Evolutionary conservation across 1,284 basidiomycete species (phyloP).

Genomic region (Leccinum angustisporum): DNA sequence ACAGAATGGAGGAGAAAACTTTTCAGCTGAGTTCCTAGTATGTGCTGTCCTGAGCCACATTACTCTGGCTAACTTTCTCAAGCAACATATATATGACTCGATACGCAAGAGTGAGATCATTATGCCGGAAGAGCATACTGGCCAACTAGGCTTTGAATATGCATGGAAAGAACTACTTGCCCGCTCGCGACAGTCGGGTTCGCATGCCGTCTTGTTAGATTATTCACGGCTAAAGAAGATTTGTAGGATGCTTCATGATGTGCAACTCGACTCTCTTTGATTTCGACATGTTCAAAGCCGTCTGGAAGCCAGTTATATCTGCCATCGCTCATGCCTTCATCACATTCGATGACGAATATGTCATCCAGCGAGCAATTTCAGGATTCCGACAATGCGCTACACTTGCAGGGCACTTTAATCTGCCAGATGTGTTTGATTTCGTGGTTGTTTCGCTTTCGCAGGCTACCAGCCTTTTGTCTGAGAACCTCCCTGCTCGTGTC

Average conservation of each 20-base stretch:
- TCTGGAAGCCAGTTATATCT: slow-evolving; percentile 92
- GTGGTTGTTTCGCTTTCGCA: slow-evolving; percentile 91
- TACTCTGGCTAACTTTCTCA: slow-evolving; percentile 8
- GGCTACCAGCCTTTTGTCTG: slow-evolving; percentile 81
- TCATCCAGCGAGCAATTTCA: slow-evolving; percentile 91
- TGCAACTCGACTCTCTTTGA: slow-evolving; percentile 85
- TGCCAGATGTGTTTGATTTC: slow-evolving; percentile 96
- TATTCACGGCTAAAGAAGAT: slow-evolving; percentile 8
- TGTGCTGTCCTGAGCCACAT: slow-evolving; percentile 25
- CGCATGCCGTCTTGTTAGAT: slow-evolving; percentile 20
- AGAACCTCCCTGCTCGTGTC: slow-evolving; percentile 68
- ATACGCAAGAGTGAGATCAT: slow-evolving; percentile 95
- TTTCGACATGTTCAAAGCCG: slow-evolving; percentile 86
- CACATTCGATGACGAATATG: slow-evolving; percentile 94
- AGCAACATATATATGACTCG: slow-evolving; percentile 91
- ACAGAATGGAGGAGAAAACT: slow-evolving; percentile 87
- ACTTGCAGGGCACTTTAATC: slow-evolving; percentile 83
- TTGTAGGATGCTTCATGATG: slow-evolving; percentile 70
- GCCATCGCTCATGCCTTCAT: slow-evolving; percentile 93
- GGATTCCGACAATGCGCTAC: slow-evolving; percentile 97
- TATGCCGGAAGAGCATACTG: slow-evolving; percentile 97
- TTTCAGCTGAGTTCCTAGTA: slow-evolving; percentile 84
- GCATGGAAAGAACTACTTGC: slow-evolving; percentile 96
- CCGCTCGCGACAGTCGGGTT: slow-evolving; percentile 79
- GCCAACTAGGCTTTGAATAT: slow-evolving; percentile 97